These are phyloP conservation scores for Blastosporella zonata DNA, from an alignment of 1,284 basidiomycete genomes.

Conservation along the genomic window DNA sequence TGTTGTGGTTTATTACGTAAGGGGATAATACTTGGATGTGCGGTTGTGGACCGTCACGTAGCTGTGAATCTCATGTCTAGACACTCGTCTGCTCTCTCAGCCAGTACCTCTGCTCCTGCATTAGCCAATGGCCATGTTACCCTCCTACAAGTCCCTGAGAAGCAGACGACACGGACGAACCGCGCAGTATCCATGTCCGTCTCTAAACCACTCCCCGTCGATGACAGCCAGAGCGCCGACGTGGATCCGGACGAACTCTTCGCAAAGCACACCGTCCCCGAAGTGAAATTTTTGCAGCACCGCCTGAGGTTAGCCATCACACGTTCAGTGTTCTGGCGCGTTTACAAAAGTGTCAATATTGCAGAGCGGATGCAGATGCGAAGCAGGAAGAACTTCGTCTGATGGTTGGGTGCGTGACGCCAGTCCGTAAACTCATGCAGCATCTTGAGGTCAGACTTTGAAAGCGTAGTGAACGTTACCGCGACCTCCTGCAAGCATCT, in stretches of 20 bases:
- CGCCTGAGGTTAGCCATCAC: constrained; percentile 56
- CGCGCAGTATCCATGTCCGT: constrained; percentile 15
- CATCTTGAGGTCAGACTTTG: constrained; percentile 36
- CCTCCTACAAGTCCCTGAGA: constrained; percentile 6
- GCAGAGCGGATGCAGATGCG: constrained; percentile 80
- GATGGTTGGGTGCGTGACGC: constrained; percentile 87
- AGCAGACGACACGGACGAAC: constrained; percentile 7
- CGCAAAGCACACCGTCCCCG: constrained; percentile 65
- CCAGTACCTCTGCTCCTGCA: constrained; percentile 22
- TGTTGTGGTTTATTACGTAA: constrained; percentile 18
- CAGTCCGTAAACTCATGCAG: constrained; percentile 7
- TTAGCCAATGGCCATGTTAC: constrained; percentile 21
- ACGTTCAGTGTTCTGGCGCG: background rate
- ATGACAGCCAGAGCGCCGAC: constrained; percentile 20
- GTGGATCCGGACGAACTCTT: constrained; percentile 83
- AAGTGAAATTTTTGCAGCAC: constrained; percentile 72
- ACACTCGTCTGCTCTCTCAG: constrained; percentile 26
- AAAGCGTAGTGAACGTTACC: constrained; percentile 87
- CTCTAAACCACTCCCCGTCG: constrained; percentile 5
- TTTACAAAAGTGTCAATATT: constrained; percentile 10
- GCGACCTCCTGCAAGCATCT: constrained; percentile 89
- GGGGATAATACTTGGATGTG: constrained; percentile 6
- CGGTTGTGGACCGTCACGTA: constrained; percentile 3
- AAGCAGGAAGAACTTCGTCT: constrained; percentile 90
- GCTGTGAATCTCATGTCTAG: constrained; percentile 30